Evolutionary conservation across 2,329 filamentous ascomycete genomes (phyloP).

Genomic region (Xylaria sp.): DNA sequence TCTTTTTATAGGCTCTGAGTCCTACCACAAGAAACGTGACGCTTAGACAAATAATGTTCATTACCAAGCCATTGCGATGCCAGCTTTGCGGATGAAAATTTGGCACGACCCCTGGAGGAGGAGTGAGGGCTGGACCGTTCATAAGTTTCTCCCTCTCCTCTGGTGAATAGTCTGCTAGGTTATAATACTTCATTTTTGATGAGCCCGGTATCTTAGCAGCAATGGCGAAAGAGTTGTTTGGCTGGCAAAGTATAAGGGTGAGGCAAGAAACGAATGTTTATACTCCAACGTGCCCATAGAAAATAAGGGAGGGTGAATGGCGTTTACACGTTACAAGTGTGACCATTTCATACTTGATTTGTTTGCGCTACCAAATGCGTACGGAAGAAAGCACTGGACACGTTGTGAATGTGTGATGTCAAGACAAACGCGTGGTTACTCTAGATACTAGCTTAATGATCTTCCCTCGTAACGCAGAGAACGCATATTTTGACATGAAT

Average conservation of each 20-base stretch:
- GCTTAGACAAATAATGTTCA: constrained; percentile 24
- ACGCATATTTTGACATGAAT: background rate
- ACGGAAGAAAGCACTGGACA: background rate
- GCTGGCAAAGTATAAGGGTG: background rate
- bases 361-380: background rate
- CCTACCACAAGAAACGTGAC: background rate
- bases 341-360: background rate
- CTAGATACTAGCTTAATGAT: background rate
- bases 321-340: background rate
- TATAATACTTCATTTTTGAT: background rate
- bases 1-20: constrained; percentile 33
- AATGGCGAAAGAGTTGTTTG: background rate
- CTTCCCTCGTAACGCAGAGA: background rate
- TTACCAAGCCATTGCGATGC: constrained; percentile 17
- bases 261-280: background rate
- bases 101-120: constrained; percentile 27
- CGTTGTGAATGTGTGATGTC: background rate
- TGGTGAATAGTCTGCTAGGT: background rate
- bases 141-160: constrained; percentile 12
- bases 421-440: constrained; percentile 1
- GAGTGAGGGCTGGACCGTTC: constrained; percentile 30
- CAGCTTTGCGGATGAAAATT: constrained; percentile 35
- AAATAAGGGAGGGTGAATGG: background rate
- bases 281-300: background rate
- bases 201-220: no score